Base-by-base conservation (phyloP, 2,329 filamentous ascomycete genomes). In the Ceratocystis eucalypticola region DNA sequence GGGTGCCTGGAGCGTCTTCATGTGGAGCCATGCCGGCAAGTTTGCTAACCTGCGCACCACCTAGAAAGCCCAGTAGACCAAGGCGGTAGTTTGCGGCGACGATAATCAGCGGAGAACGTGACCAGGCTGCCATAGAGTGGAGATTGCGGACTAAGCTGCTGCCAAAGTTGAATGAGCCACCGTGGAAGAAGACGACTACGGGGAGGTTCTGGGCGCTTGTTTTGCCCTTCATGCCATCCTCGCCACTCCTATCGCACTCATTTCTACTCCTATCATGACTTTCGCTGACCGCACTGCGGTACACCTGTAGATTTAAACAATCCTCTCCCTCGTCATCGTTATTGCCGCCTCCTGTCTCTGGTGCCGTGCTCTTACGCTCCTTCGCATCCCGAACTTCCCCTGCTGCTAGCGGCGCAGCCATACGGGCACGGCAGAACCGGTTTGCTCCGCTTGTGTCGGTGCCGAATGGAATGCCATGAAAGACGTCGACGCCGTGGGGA, bases 61-160 rank as follows among this genome's bases (percentile, higher is more conserved):
- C 80, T 33, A 89, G 74, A 74, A 93, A 91, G 0, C 89, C 89
- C 71, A 90, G 77, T 4, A 83, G 81, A 1, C 84, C 84, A 62
- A 89, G 79, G 8, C 87, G 80, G 73, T 88, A 84, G 74, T 82
- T 83, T 72, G 86, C 81, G 72, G 78, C 82, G 63, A 87, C 78
- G 44, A 77, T 82, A 53, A 88, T 76, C 64, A 88, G 75, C 8
- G 80, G 80, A 57, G 75, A 72, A 30, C 76, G 74, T 2, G 79
- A 74, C 76, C 81, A 86, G 4, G 80, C 78, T 15, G 87, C 80
- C 74, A 88, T 83, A 45, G 81, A 82, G 0, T 79, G 80, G 69
- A 87, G 82, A 71, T 88, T 80, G 66, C 86, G 79, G 75, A 81
- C 80, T 37, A 76, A 71, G 64, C 81, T 79, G 70, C 74, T 70